phyloP scores from a whole-genome alignment of 345 rosid genomes.

The Melastoma malabathricum region DNA sequence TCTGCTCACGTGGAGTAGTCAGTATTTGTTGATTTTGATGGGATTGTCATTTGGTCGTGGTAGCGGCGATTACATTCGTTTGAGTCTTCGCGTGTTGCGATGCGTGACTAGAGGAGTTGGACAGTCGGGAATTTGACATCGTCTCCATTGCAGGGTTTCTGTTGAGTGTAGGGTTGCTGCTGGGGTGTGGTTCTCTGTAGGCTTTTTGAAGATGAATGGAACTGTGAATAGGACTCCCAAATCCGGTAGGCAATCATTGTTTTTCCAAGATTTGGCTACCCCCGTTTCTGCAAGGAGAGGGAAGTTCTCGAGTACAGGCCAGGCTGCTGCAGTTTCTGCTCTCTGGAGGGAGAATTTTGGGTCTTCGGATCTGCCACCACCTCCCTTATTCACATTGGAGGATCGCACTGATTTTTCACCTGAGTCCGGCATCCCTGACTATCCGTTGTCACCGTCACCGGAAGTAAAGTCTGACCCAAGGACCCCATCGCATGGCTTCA shows the following conservation, averaged over 20 bases:
- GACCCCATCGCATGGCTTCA: slow-evolving; percentile 38
- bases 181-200: too few species aligned
- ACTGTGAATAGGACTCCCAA: slow-evolving; percentile 56
- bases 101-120: too few species aligned
- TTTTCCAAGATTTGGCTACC: slow-evolving; percentile 82
- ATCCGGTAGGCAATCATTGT: slow-evolving; percentile 68
- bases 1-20: too few species aligned
- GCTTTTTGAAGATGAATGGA: slow-evolving; percentile 33
- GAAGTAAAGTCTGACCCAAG: slow-evolving; percentile 50
- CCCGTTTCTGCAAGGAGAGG: slow-evolving; percentile 70
- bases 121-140: too few species aligned
- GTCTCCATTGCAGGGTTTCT: too few species aligned
- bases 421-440: slow-evolving; percentile 70
- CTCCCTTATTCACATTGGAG: slow-evolving; percentile 78
- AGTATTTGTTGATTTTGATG: too few species aligned
- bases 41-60: too few species aligned
- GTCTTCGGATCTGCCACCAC: slow-evolving; percentile 90
- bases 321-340: slow-evolving; percentile 93
- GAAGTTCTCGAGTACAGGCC: slow-evolving; percentile 68
- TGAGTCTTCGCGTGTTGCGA: too few species aligned
- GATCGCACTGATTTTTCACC: slow-evolving; percentile 89
- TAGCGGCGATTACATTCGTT: too few species aligned
- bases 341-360: slow-evolving; percentile 88
- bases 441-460: slow-evolving; percentile 66
- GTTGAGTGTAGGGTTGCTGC: too few species aligned